Evolutionary conservation across 305 asterid species (phyloP).

Genomic region (Plantago coronopus): DNA sequence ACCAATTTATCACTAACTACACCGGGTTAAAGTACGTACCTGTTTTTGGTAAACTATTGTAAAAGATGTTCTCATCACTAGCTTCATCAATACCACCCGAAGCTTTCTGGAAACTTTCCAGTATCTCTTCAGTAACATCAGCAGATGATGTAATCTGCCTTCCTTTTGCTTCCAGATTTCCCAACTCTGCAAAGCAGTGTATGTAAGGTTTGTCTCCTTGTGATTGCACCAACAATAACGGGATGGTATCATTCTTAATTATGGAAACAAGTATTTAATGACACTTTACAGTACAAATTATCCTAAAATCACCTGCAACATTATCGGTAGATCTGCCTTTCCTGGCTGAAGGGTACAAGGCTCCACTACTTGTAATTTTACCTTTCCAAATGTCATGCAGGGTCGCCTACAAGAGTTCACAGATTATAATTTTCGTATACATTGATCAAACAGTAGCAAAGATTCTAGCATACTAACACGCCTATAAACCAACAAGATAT

Average conservation of each 20-base stretch:
- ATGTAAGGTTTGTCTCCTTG: background rate
- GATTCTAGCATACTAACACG: constrained; percentile 6
- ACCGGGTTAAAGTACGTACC: constrained; percentile 31
- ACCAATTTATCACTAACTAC: constrained; percentile 10
- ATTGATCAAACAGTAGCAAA: constrained; percentile 14
- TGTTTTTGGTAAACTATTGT: constrained; percentile 29
- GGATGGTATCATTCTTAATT: background rate
- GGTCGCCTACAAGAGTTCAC: constrained; percentile 39
- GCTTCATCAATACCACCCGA: constrained; percentile 30
- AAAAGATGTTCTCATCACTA: constrained; percentile 31
- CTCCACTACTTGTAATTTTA: constrained; percentile 64
- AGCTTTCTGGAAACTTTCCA: constrained; percentile 30
- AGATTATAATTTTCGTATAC: constrained; percentile 17
- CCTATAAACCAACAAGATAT: constrained; percentile 4
- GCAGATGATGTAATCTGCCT: constrained; percentile 35
- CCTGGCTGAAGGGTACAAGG: constrained; percentile 45
- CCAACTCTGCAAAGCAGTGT: background rate
- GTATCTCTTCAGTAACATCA: constrained; percentile 34
- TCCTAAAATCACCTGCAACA: constrained; percentile 49
- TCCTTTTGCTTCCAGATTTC: constrained; percentile 33
- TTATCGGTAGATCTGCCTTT: constrained; percentile 56
- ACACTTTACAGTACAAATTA: constrained; percentile 4
- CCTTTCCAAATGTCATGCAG: constrained; percentile 76
- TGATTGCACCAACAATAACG: background rate
- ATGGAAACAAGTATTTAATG: background rate